Percentiles rank a stretch among this genome's conserved stretches.
Evolutionary conservation across 2,329 filamentous ascomycete species (phyloP).

Genomic region (Beauveria medogensis): DNA sequence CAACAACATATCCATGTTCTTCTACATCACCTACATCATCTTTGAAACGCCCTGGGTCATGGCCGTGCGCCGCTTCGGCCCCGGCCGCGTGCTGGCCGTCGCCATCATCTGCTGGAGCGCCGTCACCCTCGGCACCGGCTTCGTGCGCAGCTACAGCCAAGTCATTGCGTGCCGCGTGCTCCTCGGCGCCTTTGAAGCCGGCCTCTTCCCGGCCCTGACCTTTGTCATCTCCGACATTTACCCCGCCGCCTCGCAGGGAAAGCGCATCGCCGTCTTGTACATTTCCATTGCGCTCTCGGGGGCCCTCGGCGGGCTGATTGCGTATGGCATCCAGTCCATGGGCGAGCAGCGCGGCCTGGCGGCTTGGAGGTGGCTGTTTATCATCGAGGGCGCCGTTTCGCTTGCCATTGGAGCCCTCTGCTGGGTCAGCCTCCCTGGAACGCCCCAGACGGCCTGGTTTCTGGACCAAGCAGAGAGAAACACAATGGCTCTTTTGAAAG

Average conservation of each 20-base stretch:
- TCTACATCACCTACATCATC: slow-evolving; percentile 25
- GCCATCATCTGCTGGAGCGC: slow-evolving; percentile 26
- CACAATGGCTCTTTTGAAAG: slow-evolving; percentile 20
- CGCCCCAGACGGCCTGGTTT: slow-evolving; percentile 36
- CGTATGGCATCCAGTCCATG: slow-evolving; percentile 28
- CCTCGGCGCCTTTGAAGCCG: slow-evolving; percentile 27
- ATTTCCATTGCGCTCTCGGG: slow-evolving; percentile 23
- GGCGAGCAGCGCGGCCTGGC: slow-evolving; percentile 35
- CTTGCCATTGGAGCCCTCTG: slow-evolving; percentile 20
- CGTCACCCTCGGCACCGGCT: slow-evolving; percentile 24
- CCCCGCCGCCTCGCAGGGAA: slow-evolving; percentile 24
- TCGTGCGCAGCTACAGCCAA: slow-evolving; percentile 20
- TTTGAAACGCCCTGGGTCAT: slow-evolving; percentile 25
- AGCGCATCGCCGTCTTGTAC: slow-evolving; percentile 24
- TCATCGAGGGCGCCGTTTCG: slow-evolving; percentile 33
- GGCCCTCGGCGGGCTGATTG: slow-evolving; percentile 23
- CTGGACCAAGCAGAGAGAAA: slow-evolving; percentile 31
- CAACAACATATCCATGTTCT: slow-evolving; percentile 23
- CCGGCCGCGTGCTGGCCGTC: slow-evolving; percentile 19
- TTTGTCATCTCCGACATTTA: slow-evolving; percentile 28
- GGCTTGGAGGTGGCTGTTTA: slow-evolving; percentile 46
- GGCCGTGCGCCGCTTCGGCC: slow-evolving; percentile 24
- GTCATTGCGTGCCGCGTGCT: slow-evolving; percentile 23
- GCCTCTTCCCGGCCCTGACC: slow-evolving; percentile 24
- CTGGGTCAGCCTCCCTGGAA: slow-evolving; percentile 37